phyloP scores from a whole-genome alignment of 495 filamentous ascomycete genomes.

The Penicillium daleae region DNA sequence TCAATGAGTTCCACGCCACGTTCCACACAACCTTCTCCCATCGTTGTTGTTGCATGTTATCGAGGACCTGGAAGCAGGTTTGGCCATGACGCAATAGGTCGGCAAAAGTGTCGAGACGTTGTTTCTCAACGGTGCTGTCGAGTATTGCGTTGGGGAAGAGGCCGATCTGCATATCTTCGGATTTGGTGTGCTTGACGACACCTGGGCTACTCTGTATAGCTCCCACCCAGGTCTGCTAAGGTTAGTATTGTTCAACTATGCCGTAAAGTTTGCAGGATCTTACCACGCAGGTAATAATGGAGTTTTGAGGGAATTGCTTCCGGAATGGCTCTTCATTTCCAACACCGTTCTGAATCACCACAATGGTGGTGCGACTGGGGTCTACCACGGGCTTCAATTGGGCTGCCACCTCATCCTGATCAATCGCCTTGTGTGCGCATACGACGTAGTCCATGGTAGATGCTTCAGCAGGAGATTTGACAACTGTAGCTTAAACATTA shows the following conservation, averaged over 20 bases:
- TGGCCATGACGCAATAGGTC: constrained; percentile 40
- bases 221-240: constrained; percentile 52
- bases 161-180: constrained; percentile 51
- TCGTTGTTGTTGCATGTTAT: constrained; percentile 50
- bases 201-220: constrained; percentile 52
- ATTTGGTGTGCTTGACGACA: constrained; percentile 46
- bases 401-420: constrained; percentile 39
- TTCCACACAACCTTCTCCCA: constrained; percentile 63
- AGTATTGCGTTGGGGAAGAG: constrained; percentile 46
- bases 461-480: constrained; percentile 45
- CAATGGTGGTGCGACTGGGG: constrained; percentile 46
- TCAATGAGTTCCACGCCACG: constrained; percentile 57
- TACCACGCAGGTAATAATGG: constrained; percentile 63
- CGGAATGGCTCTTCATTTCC: constrained; percentile 69
- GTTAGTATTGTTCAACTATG: constrained; percentile 3
- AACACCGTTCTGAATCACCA: constrained; percentile 73
- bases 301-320: constrained; percentile 53
- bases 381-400: constrained; percentile 45
- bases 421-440: constrained; percentile 56
- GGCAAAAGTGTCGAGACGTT: constrained; percentile 43
- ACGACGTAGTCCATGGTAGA: constrained; percentile 46
- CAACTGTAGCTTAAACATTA: constrained; percentile 31
- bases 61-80: constrained; percentile 44
- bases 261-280: constrained; percentile 5
- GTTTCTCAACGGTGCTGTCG: constrained; percentile 26